Conservation (phyloP, 2,329 filamentous ascomycete genomes). For the Lasiodiplodia sp. region DNA sequence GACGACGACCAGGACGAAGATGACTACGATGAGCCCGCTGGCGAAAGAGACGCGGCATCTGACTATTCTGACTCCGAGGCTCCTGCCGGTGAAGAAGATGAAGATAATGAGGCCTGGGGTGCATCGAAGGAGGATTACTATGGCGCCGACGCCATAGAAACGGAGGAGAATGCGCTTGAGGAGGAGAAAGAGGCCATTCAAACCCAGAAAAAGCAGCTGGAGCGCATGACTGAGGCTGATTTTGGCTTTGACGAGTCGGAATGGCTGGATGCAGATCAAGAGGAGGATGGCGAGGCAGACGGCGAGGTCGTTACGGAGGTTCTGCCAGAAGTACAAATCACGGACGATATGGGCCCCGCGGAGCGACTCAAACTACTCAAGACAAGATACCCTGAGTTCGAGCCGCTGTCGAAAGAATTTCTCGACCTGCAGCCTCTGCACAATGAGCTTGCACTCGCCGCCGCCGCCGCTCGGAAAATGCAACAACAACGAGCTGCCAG, state of each 20-base stretch:
- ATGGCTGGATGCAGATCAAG: constrained; percentile 70
- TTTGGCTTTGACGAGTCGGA: constrained; percentile 92
- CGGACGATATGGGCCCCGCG: constrained; percentile 76
- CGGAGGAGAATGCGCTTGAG: constrained; percentile 78
- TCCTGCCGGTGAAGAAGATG: constrained; percentile 61
- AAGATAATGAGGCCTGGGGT: constrained; percentile 79
- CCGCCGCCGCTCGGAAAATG: constrained; percentile 62
- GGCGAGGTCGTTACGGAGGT: constrained; percentile 79
- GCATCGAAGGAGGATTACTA: constrained; percentile 91
- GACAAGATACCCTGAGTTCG: constrained; percentile 89
- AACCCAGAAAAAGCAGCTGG: constrained; percentile 88
- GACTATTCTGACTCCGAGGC: constrained; percentile 45
- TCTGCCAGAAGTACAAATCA: constrained; percentile 83
- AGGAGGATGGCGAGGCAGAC: constrained; percentile 51
- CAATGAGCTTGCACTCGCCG: constrained; percentile 66
- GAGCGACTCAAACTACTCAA: constrained; percentile 80
- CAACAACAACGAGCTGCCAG: constrained; percentile 33
- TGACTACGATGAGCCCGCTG: constrained; percentile 46
- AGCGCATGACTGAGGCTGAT: constrained; percentile 88
- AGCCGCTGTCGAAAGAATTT: constrained; percentile 83
- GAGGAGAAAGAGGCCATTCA: constrained; percentile 91
- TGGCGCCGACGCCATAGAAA: constrained; percentile 79
- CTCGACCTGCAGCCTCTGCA: constrained; percentile 69
- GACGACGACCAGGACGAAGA: constrained; percentile 52
- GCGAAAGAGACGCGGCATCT: constrained; percentile 36